phyloP scores from a whole-genome alignment of 768 basidiomycete species.

The Sporobolomyces roseus region DNA sequence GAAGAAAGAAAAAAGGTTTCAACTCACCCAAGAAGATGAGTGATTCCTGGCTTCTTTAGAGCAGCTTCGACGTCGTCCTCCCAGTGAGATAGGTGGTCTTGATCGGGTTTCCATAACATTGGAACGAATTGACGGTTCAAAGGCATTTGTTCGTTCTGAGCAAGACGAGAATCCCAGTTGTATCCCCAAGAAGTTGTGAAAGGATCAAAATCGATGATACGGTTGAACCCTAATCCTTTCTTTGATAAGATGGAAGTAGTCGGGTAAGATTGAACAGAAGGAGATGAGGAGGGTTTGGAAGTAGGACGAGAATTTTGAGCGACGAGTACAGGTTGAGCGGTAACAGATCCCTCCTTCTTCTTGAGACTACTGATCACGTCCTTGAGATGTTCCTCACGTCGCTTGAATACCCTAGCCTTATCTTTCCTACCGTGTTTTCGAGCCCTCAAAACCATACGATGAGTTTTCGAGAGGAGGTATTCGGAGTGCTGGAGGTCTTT shows the following conservation, averaged over 20 bases:
- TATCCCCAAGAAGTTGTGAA: background rate
- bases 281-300: background rate
- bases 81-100: background rate
- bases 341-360: background rate
- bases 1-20: background rate
- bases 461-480: slow-evolving; percentile 9
- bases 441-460: background rate
- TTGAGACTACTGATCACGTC: no score
- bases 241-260: slow-evolving; percentile 1
- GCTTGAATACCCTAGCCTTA: background rate
- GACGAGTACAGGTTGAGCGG: background rate
- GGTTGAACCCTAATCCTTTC: slow-evolving; percentile 7
- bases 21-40: slow-evolving; percentile 11
- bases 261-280: background rate
- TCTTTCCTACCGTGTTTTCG: background rate
- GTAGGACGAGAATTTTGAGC: background rate
- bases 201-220: slow-evolving; percentile 1
- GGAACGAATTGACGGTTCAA: background rate
- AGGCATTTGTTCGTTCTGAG: background rate
- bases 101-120: slow-evolving; percentile 10
- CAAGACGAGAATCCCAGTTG: slow-evolving; percentile 13
- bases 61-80: background rate
- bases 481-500: background rate
- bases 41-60: background rate
- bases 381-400: background rate